These are phyloP conservation scores for Microglena sp. DNA, from an alignment of 139 green algal genomes.

Conservation along the genomic window DNA sequence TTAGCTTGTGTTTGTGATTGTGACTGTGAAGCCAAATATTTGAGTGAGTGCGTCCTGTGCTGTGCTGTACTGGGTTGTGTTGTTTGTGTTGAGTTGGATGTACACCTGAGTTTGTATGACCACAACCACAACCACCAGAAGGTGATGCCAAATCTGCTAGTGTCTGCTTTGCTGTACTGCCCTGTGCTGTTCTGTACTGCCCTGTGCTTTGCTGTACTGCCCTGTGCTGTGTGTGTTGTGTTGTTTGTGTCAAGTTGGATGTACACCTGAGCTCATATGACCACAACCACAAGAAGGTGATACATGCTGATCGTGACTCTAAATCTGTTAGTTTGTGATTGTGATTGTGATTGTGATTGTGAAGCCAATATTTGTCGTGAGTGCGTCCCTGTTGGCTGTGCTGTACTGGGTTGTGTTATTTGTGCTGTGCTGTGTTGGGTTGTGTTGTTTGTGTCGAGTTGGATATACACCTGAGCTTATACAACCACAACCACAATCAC, in stretches of 20 bases:
- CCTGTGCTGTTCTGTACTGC: too few species aligned
- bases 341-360: too few species aligned
- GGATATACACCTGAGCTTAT: conserved; percentile 78
- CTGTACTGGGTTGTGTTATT: too few species aligned
- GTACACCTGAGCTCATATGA: conserved; percentile 84
- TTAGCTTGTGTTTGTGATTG: neutral
- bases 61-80: conserved; percentile 90
- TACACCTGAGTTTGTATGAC: conserved; percentile 83
- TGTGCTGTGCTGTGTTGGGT: too few species aligned
- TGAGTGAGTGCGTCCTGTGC: neutral
- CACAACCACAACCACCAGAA: too few species aligned
- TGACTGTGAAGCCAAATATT: neutral
- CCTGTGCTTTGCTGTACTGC: conserved; percentile 19
- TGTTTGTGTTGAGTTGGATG: conserved; percentile 67
- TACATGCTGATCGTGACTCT: neutral
- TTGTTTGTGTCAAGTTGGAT: conserved; percentile 67
- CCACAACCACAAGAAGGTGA: conserved; percentile 69
- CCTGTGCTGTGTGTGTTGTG: conserved; percentile 88
- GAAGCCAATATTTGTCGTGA: too few species aligned
- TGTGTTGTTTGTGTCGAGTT: too few species aligned
- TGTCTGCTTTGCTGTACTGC: too few species aligned
- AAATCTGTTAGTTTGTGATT: too few species aligned
- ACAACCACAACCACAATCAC: conserved; percentile 85
- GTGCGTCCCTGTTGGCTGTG: too few species aligned
- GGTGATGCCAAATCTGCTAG: neutral